phyloP scores from a whole-genome alignment of 1,284 basidiomycete species.

The Ceratobasidium sp. region DNA sequence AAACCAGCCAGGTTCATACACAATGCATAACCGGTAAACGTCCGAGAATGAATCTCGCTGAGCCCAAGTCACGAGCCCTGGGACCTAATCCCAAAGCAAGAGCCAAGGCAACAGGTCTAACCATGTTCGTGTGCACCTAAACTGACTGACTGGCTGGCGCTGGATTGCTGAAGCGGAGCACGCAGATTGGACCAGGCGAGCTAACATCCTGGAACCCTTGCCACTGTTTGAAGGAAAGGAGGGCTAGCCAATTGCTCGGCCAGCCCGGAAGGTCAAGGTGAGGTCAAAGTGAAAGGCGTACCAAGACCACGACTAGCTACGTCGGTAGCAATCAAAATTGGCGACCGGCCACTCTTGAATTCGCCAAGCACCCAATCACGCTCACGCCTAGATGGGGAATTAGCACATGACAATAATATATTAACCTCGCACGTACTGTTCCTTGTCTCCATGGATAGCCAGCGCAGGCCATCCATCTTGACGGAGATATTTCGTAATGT shows the following conservation, averaged over 20 bases:
- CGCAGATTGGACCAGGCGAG: conserved; percentile 44
- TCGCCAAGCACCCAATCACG: conserved; percentile 99
- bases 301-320: conserved; percentile 99
- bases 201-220: conserved; percentile 40
- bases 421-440: conserved; percentile 75
- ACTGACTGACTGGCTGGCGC: conserved; percentile 27
- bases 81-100: conserved; percentile 36
- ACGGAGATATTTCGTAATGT: conserved; percentile 96
- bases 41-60: conserved; percentile 49
- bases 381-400: conserved; percentile 76
- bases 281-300: conserved; percentile 73
- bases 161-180: conserved; percentile 33
- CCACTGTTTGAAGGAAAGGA: conserved; percentile 33
- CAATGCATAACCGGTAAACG: conserved; percentile 22
- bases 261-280: conserved; percentile 25
- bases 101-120: conserved; percentile 27
- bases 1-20: conserved; percentile 41
- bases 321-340: conserved; percentile 98
- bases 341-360: conserved; percentile 97
- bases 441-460: conserved; percentile 99
- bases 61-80: conserved; percentile 18
- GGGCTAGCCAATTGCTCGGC: not conserved
- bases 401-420: conserved; percentile 30
- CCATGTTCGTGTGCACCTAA: not conserved
- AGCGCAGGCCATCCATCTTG: conserved; percentile 99